Conservation (phyloP, 345 rosid genomes). For the Streptanthus diversifolius region DNA sequence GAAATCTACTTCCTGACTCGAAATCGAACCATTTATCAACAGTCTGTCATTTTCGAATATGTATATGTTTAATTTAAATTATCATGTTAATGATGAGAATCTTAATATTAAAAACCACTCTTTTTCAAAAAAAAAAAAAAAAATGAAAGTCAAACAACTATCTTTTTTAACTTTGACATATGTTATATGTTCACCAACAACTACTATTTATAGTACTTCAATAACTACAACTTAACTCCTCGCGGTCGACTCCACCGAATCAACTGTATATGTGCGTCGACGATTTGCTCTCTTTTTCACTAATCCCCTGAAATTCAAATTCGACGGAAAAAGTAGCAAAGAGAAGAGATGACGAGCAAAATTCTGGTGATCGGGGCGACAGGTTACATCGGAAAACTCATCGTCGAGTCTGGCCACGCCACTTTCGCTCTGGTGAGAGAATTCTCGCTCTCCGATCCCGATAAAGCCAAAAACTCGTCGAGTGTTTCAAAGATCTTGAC, state of each 20-base stretch:
- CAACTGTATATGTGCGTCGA: not conserved
- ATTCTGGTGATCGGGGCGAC: conserved; percentile 45
- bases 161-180: too few species aligned
- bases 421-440: conserved; percentile 46
- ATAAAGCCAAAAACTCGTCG: conserved; percentile 35
- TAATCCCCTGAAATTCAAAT: not conserved
- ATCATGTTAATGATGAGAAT: not conserved
- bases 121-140: not conserved
- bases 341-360: conserved; percentile 33
- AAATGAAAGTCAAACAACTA: not conserved
- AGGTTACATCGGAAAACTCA: conserved; percentile 33
- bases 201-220: too few species aligned
- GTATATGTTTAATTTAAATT: too few species aligned
- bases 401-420: conserved; percentile 38
- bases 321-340: not conserved
- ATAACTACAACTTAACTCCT: not conserved
- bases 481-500: conserved; percentile 36
- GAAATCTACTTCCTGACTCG: not conserved
- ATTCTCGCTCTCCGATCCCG: conserved; percentile 33
- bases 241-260: not conserved
- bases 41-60: not conserved
- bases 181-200: too few species aligned
- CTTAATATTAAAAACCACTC: not conserved
- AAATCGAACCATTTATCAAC: not conserved
- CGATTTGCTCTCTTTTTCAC: not conserved